These are phyloP conservation scores for Phytophthora pini DNA, from an alignment of 352 stramenopile genomes.

Conservation along the genomic window DNA sequence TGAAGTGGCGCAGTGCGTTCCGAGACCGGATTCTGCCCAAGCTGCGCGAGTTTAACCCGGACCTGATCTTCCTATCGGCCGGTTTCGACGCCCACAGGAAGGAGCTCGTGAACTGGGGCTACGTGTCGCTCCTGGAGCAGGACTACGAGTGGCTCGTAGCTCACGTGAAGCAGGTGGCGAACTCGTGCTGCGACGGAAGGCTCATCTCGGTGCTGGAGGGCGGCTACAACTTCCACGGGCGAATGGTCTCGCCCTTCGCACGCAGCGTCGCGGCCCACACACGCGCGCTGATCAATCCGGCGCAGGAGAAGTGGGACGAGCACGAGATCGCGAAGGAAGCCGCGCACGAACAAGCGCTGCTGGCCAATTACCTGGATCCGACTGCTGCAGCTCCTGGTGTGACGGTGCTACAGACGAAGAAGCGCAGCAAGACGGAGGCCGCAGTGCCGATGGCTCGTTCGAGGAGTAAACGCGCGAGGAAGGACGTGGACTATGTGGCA, in stretches of 20 bases:
- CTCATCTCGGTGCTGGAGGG: conserved; percentile 88
- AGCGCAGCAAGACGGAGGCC: conserved; percentile 27
- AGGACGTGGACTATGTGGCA: conserved; percentile 75
- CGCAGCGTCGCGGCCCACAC: conserved; percentile 79
- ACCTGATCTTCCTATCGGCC: conserved; percentile 85
- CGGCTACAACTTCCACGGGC: conserved; percentile 89
- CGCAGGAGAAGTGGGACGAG: conserved; percentile 55
- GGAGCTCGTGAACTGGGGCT: conserved; percentile 84
- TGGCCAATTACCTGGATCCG: conserved; percentile 56
- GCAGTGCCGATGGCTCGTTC: conserved; percentile 20
- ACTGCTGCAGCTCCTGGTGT: conserved; percentile 16
- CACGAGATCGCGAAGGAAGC: conserved; percentile 57
- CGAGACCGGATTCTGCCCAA: conserved; percentile 68
- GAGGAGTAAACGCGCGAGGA: conserved; percentile 58
- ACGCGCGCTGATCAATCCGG: conserved; percentile 62
- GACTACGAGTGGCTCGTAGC: conserved; percentile 87
- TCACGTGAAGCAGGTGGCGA: conserved; percentile 79
- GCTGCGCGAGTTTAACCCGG: conserved; percentile 65
- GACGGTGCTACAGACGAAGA: conserved; percentile 42
- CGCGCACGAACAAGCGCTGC: conserved; percentile 50
- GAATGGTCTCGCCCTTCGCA: conserved; percentile 83
- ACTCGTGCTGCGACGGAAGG: conserved; percentile 69
- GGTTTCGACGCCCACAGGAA: conserved; percentile 86
- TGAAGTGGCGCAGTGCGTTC: conserved; percentile 82
- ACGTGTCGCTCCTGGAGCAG: conserved; percentile 78